Conservation (phyloP, 202 grass and related monocot genomes). For the Eragrostis tef region DNA sequence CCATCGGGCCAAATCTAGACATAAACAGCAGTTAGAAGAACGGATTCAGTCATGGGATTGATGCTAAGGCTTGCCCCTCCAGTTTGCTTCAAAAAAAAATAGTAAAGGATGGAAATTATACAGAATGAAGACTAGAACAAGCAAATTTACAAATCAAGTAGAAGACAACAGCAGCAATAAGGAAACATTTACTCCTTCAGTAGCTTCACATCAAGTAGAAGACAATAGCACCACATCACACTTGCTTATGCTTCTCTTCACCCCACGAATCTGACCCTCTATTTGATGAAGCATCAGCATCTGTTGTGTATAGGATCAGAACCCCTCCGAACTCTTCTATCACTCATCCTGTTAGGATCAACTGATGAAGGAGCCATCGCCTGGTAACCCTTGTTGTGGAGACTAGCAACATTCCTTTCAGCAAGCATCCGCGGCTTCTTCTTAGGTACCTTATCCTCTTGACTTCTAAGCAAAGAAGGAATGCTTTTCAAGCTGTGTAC, state of each 20-base stretch:
- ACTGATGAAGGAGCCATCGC: constrained; percentile 15
- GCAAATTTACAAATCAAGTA: constrained; percentile 27
- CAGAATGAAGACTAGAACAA: constrained; percentile 12
- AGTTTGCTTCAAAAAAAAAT: too few relatives aligned
- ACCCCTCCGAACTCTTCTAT: constrained; percentile 66
- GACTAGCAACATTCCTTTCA: constrained; percentile 27
- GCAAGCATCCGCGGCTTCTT: constrained; percentile 39
- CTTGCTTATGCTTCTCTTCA: constrained; percentile 23
- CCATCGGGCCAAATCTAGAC: too few relatives aligned
- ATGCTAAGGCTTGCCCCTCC: too few relatives aligned
- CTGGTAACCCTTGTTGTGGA: constrained; percentile 41
- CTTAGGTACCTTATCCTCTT: background rate
- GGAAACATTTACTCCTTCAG: background rate
- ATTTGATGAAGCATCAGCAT: constrained; percentile 47
- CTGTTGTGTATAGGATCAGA: constrained; percentile 70
- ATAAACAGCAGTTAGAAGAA: too few relatives aligned
- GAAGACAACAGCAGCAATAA: background rate
- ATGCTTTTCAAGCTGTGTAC: constrained; percentile 47
- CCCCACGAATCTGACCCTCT: constrained; percentile 1
- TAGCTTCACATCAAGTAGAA: constrained; percentile 2
- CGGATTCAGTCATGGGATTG: too few relatives aligned
- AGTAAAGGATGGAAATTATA: constrained; percentile 34
- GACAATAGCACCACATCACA: constrained; percentile 19
- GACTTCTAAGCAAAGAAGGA: constrained; percentile 21
- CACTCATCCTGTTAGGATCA: constrained; percentile 54